A percentile compares a stretch with the other conserved stretches of the same genome.
phyloP scores from a whole-genome alignment of 331 rosid genomes.

The Saraca asoca region DNA sequence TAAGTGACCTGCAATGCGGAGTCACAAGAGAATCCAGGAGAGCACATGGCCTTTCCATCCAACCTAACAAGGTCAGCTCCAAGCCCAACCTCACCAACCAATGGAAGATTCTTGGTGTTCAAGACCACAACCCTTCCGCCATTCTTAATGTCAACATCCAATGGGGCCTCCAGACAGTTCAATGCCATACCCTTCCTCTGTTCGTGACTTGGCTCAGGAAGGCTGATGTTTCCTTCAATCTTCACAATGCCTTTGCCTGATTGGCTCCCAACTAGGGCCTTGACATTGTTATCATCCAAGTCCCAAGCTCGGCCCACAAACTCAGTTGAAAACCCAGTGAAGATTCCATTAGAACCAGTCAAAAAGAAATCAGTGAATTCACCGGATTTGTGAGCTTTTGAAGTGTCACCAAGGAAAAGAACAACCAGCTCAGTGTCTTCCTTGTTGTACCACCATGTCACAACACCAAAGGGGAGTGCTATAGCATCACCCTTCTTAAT shows the following conservation, averaged over 20 bases:
- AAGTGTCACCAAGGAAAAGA: constrained; percentile 78
- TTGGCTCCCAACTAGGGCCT: constrained; percentile 63
- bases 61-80: constrained; percentile 83
- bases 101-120: constrained; percentile 80
- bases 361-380: constrained; percentile 73
- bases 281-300: constrained; percentile 56
- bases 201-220: constrained; percentile 62
- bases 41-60: constrained; percentile 79
- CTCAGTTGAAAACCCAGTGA: constrained; percentile 71
- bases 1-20: constrained; percentile 86
- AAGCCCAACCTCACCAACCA: constrained; percentile 74
- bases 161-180: constrained; percentile 75
- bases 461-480: constrained; percentile 85
- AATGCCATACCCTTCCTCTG: constrained; percentile 62
- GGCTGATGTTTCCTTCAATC: constrained; percentile 37
- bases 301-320: constrained; percentile 86
- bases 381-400: constrained; percentile 76
- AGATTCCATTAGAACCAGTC: constrained; percentile 70
- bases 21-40: constrained; percentile 87
- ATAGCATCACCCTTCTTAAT: constrained; percentile 80
- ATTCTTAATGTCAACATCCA: constrained; percentile 63
- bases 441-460: constrained; percentile 80
- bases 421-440: constrained; percentile 70
- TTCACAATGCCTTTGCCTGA: constrained; percentile 61
- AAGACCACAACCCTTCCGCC: constrained; percentile 87